A percentile compares a stretch with the other conserved stretches of the same genome.
phyloP scores from a whole-genome alignment of 192 early-diverging fungal genomes.

The Backusella morwellensis region DNA sequence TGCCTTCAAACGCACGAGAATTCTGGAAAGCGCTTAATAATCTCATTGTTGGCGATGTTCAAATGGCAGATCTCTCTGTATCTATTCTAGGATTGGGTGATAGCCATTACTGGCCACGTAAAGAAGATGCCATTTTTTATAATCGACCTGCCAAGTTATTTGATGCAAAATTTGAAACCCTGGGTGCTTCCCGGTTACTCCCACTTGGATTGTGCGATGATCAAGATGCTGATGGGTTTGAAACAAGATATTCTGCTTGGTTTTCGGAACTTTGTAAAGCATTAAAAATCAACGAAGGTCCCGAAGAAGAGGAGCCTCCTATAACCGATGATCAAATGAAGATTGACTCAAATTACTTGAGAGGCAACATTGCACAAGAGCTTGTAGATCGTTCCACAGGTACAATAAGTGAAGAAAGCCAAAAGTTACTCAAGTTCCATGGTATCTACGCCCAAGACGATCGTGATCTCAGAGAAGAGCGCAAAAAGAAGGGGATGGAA shows the following conservation, averaged over 20 bases:
- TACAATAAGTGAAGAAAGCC: constrained; percentile 79
- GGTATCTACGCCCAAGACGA: constrained; percentile 97
- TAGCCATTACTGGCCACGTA: constrained; percentile 93
- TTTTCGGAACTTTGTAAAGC: constrained; percentile 78
- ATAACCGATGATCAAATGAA: constrained; percentile 91
- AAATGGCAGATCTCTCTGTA: constrained; percentile 63
- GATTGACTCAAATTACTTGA: constrained; percentile 84
- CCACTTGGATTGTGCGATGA: constrained; percentile 86
- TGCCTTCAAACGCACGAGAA: constrained; percentile 87
- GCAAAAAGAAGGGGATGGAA: constrained; percentile 84
- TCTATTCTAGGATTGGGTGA: constrained; percentile 91
- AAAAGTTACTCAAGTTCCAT: constrained; percentile 93
- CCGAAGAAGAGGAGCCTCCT: constrained; percentile 52
- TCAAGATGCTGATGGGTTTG: constrained; percentile 89
- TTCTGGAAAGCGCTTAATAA: constrained; percentile 76
- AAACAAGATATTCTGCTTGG: constrained; percentile 77
- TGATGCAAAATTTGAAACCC: constrained; percentile 70
- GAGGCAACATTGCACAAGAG: constrained; percentile 86
- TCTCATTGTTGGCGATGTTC: constrained; percentile 51
- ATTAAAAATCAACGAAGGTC: constrained; percentile 62
- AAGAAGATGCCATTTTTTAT: constrained; percentile 86
- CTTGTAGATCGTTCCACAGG: constrained; percentile 80
- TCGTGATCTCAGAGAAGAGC: constrained; percentile 85
- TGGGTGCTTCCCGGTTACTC: constrained; percentile 67
- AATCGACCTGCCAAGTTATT: constrained; percentile 88